These are phyloP conservation scores for Chytriomyces sp. DNA, from an alignment of 192 early-diverging fungal species.

Conservation along the genomic window DNA sequence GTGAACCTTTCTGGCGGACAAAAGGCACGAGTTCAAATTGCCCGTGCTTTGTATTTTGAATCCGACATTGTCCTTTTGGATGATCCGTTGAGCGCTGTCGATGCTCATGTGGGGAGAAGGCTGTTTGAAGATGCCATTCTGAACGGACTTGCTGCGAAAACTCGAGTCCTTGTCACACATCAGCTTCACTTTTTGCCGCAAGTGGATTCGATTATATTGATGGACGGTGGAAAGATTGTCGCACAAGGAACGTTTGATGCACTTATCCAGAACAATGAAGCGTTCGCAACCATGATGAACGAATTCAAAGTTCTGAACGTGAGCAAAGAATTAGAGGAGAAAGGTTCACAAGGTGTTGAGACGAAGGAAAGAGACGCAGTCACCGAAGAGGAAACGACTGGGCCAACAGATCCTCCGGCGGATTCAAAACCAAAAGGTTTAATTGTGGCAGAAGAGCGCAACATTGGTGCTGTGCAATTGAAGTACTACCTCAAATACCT, in stretches of 20 bases:
- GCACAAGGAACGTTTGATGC: slow-evolving; percentile 66
- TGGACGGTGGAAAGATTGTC: slow-evolving; percentile 69
- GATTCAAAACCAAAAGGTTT: slow-evolving; percentile 49
- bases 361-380: background rate
- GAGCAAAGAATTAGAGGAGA: slow-evolving; percentile 33
- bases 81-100: slow-evolving; percentile 89
- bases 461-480: slow-evolving; percentile 69
- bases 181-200: slow-evolving; percentile 72
- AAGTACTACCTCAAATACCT: slow-evolving; percentile 6
- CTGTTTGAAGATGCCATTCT: slow-evolving; percentile 78
- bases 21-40: slow-evolving; percentile 79
- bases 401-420: background rate
- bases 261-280: slow-evolving; percentile 59
- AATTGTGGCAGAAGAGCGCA: slow-evolving; percentile 77
- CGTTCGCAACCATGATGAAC: slow-evolving; percentile 46
- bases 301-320: slow-evolving; percentile 19
- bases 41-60: slow-evolving; percentile 75
- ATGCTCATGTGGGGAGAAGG: slow-evolving; percentile 67
- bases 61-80: slow-evolving; percentile 81
- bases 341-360: slow-evolving; percentile 11
- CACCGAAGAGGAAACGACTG: background rate
- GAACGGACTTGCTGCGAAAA: slow-evolving; percentile 69
- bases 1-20: slow-evolving; percentile 70
- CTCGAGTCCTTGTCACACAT: slow-evolving; percentile 84
- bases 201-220: slow-evolving; percentile 70